phyloP scores from a whole-genome alignment of 805 yeast genomes.

The Candida maris region DNA sequence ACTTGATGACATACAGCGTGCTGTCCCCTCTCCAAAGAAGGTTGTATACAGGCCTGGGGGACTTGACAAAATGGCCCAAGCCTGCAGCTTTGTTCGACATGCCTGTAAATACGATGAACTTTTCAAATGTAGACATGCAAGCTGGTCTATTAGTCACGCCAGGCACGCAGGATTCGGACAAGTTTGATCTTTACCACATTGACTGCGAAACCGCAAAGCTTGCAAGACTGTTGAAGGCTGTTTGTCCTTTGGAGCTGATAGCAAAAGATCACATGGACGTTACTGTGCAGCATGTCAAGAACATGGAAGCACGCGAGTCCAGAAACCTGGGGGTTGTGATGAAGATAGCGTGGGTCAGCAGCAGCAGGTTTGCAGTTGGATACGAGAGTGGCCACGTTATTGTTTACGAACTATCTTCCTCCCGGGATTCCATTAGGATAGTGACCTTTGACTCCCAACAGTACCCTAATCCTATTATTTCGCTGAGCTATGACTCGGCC shows the following conservation, averaged over 20 bases:
- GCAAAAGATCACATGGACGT: conserved; percentile 24
- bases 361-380: conserved; percentile 45
- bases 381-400: conserved; percentile 70
- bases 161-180: conserved; percentile 58
- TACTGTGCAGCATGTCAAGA: conserved; percentile 11
- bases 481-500: conserved; percentile 33
- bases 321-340: conserved; percentile 63
- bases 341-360: conserved; percentile 43
- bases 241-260: conserved; percentile 28
- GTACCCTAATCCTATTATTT: conserved; percentile 53
- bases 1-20: conserved; percentile 15
- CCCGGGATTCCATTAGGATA: conserved; percentile 17
- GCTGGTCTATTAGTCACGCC: conserved; percentile 47
- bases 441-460: conserved; percentile 31
- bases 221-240: conserved; percentile 34
- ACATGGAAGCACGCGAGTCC: conserved; percentile 11
- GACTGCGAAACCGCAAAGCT: conserved; percentile 8
- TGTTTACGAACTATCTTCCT: conserved; percentile 23
- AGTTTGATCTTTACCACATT: conserved; percentile 57
- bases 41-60: conserved; percentile 16
- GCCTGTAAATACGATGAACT: conserved; percentile 73
- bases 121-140: conserved; percentile 54
- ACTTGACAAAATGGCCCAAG: conserved; percentile 12
- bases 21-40: conserved; percentile 16
- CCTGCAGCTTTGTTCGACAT: conserved; percentile 39